Percentiles rank a stretch among this genome's conserved stretches.
phyloP scores from a whole-genome alignment of 2,329 filamentous ascomycete genomes.

The Purpureocillium takamizusanense region DNA sequence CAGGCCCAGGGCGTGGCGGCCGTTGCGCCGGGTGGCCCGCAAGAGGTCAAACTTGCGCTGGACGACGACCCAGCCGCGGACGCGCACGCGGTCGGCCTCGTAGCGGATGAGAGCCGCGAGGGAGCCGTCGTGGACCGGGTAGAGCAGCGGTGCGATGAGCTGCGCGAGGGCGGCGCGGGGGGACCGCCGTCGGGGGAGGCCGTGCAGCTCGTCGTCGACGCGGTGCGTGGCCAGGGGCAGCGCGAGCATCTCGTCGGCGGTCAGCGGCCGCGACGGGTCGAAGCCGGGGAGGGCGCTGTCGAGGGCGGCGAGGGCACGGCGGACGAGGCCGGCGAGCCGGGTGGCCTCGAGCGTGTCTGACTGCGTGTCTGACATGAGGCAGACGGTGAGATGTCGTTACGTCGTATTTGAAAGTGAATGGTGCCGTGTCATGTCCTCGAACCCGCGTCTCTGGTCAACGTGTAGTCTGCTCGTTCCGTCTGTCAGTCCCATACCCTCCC shows the following conservation, averaged over 20 bases:
- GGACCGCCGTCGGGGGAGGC: conserved; percentile 25
- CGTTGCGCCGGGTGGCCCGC: conserved; percentile 20
- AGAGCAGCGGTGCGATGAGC: conserved; percentile 21
- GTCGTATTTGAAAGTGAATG: no score
- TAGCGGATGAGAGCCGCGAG: conserved; percentile 27
- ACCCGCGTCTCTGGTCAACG: no score
- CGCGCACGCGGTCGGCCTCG: conserved; percentile 24
- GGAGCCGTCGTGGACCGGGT: conserved; percentile 23
- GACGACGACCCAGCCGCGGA: conserved; percentile 25
- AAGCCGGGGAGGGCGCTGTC: conserved; percentile 16
- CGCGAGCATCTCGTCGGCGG: conserved; percentile 24
- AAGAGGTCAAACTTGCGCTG: conserved; percentile 26
- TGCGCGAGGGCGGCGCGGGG: conserved; percentile 18
- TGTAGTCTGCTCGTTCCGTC: no score
- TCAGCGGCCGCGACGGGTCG: conserved; percentile 18
- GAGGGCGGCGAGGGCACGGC: conserved; percentile 17
- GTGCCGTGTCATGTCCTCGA: no score
- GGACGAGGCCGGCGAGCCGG: conserved; percentile 18
- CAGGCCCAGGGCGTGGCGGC: conserved; percentile 7
- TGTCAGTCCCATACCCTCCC: no score
- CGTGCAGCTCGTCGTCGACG: conserved; percentile 19
- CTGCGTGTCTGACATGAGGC: no score
- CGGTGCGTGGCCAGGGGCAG: conserved; percentile 21
- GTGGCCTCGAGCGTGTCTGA: conserved; percentile 11
- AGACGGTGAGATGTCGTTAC: no score